These are phyloP conservation scores for Kwoniella bestiolae DNA, from an alignment of 768 basidiomycete species.

Conservation along the genomic window DNA sequence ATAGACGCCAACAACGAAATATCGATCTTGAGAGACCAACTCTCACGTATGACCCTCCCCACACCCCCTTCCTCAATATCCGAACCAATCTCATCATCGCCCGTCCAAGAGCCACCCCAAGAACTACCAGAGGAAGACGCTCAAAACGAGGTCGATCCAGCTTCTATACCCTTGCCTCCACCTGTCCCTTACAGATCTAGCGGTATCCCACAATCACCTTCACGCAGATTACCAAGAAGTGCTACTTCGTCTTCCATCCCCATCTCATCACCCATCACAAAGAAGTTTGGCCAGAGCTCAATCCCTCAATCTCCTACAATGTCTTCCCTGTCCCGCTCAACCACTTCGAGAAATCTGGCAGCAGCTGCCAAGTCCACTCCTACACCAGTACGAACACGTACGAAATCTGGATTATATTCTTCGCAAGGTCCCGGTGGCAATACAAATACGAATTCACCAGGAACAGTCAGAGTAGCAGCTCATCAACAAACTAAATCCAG, in stretches of 20 bases:
- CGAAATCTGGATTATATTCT: conserved; percentile 13
- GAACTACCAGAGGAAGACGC: conserved; percentile 29
- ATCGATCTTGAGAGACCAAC: conserved; percentile 77
- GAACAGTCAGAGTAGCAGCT: conserved; percentile 10
- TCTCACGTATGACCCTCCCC: conserved; percentile 53
- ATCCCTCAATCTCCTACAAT: conserved; percentile 35
- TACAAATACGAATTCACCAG: conserved; percentile 27
- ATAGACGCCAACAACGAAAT: conserved; percentile 84
- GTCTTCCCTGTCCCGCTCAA: conserved; percentile 37
- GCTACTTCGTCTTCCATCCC: conserved; percentile 16
- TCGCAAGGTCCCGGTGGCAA: neutral
- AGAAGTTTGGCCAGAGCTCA: conserved; percentile 14
- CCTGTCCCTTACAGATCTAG: conserved; percentile 7
- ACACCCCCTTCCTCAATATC: conserved; percentile 44
- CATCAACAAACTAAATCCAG: conserved; percentile 36
- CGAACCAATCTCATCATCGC: conserved; percentile 33
- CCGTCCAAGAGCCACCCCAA: conserved; percentile 27
- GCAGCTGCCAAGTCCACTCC: conserved; percentile 16
- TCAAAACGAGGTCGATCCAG: conserved; percentile 14
- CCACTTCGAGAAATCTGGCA: conserved; percentile 45
- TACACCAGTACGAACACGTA: conserved; percentile 33
- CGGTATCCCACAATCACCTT: conserved; percentile 28
- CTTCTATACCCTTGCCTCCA: conserved; percentile 12
- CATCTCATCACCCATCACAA: conserved; percentile 10
- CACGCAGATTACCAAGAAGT: conserved; percentile 24